Percentiles rank a stretch among this genome's conserved stretches.
phyloP scores from a whole-genome alignment of 2,329 filamentous ascomycete genomes.

The Shiraia bambusicola region DNA sequence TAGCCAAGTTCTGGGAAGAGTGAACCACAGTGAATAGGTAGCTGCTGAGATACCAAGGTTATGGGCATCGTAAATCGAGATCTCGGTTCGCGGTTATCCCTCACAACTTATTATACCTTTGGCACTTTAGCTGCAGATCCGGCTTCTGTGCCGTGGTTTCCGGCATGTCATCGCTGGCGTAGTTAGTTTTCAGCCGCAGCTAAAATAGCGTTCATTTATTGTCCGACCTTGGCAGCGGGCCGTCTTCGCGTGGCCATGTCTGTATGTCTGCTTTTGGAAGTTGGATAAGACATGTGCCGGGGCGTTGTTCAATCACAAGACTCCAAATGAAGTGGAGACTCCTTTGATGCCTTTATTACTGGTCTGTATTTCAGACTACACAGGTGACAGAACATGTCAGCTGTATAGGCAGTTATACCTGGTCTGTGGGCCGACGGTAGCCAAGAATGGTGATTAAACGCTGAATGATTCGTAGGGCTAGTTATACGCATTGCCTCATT shows the following conservation, averaged over 20 bases:
- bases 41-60: neutral
- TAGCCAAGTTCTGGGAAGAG: constrained; percentile 24
- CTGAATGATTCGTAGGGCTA: no score
- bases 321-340: neutral
- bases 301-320: no score
- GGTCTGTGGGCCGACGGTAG: no score
- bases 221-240: constrained; percentile 24
- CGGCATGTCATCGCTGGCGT: constrained; percentile 17
- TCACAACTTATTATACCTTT: constrained; percentile 25
- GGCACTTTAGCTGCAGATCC: constrained; percentile 4
- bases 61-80: constrained; percentile 1
- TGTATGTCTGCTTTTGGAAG: neutral
- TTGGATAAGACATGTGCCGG: neutral
- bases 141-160: constrained; percentile 11
- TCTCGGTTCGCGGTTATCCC: neutral
- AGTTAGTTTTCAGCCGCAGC: constrained; percentile 16
- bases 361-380: no score
- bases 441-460: no score
- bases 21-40: constrained; percentile 35
- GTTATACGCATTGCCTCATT: no score
- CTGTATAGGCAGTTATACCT: no score
- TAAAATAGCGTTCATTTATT: constrained; percentile 24
- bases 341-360: no score
- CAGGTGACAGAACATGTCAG: no score
- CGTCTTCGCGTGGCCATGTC: constrained; percentile 3